Conservation (phyloP, 108 stramenopile genomes). For the Cyclotella sp. region DNA sequence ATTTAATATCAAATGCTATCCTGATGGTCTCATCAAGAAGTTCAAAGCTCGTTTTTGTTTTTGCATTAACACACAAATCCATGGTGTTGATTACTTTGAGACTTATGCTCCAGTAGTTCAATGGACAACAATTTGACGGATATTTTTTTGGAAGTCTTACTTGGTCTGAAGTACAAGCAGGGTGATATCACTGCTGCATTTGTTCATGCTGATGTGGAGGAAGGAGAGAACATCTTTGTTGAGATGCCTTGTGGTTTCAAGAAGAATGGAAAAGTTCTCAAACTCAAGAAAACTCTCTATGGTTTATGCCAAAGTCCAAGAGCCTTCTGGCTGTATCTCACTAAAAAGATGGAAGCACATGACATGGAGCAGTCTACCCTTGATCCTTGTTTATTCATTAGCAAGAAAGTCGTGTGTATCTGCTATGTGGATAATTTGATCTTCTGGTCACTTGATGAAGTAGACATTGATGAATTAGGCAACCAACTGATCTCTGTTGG, state of each 20-base stretch:
- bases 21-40: conserved; percentile 52
- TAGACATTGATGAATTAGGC: not conserved
- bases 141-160: conserved; percentile 6
- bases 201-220: conserved; percentile 21
- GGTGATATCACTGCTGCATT: conserved; percentile 10
- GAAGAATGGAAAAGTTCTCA: conserved; percentile 43
- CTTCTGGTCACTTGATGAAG: conserved; percentile 29
- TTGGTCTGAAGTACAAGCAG: conserved; percentile 17
- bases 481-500: not conserved
- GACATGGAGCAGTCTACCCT: not conserved
- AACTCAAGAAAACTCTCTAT: conserved; percentile 45
- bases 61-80: conserved; percentile 57
- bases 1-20: conserved; percentile 41
- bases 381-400: conserved; percentile 13
- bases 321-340: conserved; percentile 15
- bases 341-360: not conserved
- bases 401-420: not conserved
- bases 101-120: conserved; percentile 60
- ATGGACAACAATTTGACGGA: conserved; percentile 55
- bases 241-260: conserved; percentile 36
- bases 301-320: conserved; percentile 19
- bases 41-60: conserved; percentile 68
- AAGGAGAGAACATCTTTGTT: conserved; percentile 41
- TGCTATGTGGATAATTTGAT: conserved; percentile 26
- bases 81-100: conserved; percentile 71